Evolutionary conservation across 179 eudicot species (phyloP).

Genomic region (Spinacia oleracea): DNA sequence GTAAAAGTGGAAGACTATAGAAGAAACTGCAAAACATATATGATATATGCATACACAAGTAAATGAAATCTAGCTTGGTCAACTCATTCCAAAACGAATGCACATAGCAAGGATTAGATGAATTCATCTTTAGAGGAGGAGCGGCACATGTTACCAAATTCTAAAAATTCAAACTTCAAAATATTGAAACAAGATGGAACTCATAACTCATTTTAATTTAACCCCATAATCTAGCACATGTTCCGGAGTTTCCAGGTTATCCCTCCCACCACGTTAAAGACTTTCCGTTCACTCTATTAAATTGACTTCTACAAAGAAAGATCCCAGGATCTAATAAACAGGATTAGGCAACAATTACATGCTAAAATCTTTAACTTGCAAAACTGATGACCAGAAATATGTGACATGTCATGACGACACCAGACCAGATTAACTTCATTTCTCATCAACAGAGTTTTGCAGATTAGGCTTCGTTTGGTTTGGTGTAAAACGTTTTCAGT

Average conservation of each 20-base stretch:
- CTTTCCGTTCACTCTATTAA: too few relatives aligned
- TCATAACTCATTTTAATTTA: neutral
- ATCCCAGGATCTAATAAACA: neutral
- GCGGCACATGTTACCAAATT: neutral
- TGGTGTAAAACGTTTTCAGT: too few relatives aligned
- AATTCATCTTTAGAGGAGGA: neutral
- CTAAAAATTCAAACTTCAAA: too few relatives aligned
- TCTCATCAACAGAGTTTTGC: neutral
- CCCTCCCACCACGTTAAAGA: too few relatives aligned
- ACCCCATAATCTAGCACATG: too few relatives aligned
- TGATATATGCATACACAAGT: neutral
- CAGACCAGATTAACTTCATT: conserved; percentile 1
- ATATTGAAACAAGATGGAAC: neutral
- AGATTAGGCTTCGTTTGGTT: too few relatives aligned
- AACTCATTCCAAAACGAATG: neutral
- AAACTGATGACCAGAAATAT: neutral
- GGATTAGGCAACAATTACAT: neutral
- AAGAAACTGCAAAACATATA: neutral
- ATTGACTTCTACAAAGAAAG: neutral
- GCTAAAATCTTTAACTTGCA: neutral
- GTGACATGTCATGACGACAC: neutral
- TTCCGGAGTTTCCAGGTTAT: too few relatives aligned
- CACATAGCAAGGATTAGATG: neutral
- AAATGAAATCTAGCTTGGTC: neutral
- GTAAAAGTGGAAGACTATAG: neutral